A percentile compares a stretch with the other conserved stretches of the same genome.
These are phyloP conservation scores for Vishniacozyma victoriae DNA, from an alignment of 768 basidiomycete genomes.

Conservation along the genomic window DNA sequence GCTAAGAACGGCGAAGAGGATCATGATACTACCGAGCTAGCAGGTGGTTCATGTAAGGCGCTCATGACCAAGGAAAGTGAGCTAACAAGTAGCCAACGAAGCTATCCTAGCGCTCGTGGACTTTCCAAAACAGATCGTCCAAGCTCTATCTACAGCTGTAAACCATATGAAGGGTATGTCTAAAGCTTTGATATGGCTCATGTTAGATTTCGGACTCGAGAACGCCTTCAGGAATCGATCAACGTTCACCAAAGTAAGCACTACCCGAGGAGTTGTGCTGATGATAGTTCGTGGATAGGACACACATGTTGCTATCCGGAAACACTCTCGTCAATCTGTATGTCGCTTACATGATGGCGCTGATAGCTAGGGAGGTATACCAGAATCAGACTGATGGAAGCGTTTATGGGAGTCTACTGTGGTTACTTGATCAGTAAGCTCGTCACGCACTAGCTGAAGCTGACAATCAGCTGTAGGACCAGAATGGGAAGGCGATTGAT, in stretches of 20 bases:
- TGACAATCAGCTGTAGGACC: conserved; percentile 58
- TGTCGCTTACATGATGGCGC: conserved; percentile 18
- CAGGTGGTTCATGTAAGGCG: conserved; percentile 21
- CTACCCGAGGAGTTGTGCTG: conserved; percentile 29
- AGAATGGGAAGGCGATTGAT: conserved; percentile 80
- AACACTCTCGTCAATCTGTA: conserved; percentile 79
- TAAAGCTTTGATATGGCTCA: background rate
- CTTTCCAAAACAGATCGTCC: conserved; percentile 41
- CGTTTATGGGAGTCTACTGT: conserved; percentile 68
- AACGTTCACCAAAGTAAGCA: conserved; percentile 57
- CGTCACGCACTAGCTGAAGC: background rate
- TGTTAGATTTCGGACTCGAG: conserved; percentile 62
- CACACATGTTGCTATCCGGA: conserved; percentile 80
- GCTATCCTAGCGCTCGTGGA: conserved; percentile 33
- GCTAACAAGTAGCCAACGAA: conserved; percentile 20
- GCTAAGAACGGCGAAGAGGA: background rate
- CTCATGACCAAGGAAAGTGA: background rate
- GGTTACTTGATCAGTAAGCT: conserved; percentile 66
- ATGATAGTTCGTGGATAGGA: conserved; percentile 59
- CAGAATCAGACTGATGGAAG: conserved; percentile 78
- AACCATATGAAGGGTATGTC: conserved; percentile 41
- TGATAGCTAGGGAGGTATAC: conserved; percentile 65
- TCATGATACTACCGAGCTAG: conserved; percentile 13
- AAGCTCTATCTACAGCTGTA: conserved; percentile 34
- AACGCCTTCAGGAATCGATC: conserved; percentile 69